phyloP scores from a whole-genome alignment of 1,284 basidiomycete genomes.

The Ustilago hordei region DNA sequence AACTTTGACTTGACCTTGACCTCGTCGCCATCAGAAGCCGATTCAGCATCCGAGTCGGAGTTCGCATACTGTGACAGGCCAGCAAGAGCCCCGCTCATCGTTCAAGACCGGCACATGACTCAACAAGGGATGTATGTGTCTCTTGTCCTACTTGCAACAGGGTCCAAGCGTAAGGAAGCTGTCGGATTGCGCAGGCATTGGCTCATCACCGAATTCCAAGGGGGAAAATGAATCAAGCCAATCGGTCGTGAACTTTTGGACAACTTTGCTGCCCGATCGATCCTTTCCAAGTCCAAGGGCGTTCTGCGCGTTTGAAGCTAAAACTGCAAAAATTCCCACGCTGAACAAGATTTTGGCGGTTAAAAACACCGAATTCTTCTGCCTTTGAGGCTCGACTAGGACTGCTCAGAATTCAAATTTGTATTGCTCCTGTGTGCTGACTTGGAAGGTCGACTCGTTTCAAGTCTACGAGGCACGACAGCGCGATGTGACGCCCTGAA shows the following conservation, averaged over 20 bases:
- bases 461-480: not conserved
- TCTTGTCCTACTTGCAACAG: not conserved
- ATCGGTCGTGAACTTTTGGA: not conserved
- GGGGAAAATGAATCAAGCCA: not conserved
- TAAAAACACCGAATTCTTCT: not conserved
- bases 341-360: not conserved
- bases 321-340: conserved; percentile 35
- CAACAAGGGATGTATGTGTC: not conserved
- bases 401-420: conserved; percentile 1
- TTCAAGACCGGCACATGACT: not conserved
- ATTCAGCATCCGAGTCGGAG: conserved; percentile 16
- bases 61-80: conserved; percentile 29
- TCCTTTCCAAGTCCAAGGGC: not conserved
- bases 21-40: not conserved
- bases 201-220: conserved; percentile 10
- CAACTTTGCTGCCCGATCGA: conserved; percentile 12
- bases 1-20: not conserved
- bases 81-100: conserved; percentile 27
- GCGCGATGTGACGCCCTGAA: not conserved
- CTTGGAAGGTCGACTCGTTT: not conserved
- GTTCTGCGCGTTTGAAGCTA: conserved; percentile 1
- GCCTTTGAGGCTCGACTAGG: not conserved
- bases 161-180: conserved; percentile 9
- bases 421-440: conserved; percentile 7
- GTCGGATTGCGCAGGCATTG: conserved; percentile 14